Conservation (phyloP, 129 eudicot species). For the Heracleum sosnowskyi region DNA sequence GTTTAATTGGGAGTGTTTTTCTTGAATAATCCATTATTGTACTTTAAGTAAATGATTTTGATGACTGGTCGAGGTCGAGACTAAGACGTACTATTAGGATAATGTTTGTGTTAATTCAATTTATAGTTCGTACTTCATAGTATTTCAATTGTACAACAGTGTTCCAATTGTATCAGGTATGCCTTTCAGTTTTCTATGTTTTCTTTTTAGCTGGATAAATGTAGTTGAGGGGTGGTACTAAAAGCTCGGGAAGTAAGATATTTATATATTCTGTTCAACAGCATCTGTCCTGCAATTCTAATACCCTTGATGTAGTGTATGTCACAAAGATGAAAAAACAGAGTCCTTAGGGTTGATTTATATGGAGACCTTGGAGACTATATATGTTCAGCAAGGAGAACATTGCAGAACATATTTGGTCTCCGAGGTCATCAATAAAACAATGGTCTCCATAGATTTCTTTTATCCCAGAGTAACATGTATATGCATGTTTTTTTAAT, state of each 20-base stretch:
- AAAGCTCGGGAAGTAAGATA: not conserved
- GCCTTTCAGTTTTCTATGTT: not conserved
- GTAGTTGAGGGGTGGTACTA: not conserved
- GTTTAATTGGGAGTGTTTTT: too few relatives aligned
- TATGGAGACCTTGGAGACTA: too few relatives aligned
- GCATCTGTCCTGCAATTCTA: not conserved
- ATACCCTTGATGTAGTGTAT: not conserved
- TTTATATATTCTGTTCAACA: not conserved
- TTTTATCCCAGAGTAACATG: too few relatives aligned
- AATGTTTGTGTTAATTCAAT: not conserved
- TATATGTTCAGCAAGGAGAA: too few relatives aligned
- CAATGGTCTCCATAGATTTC: too few relatives aligned
- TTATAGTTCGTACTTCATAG: not conserved
- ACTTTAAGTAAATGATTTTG: not conserved
- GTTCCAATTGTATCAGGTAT: not conserved
- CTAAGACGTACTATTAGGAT: not conserved
- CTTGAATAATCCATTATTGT: too few relatives aligned
- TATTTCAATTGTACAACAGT: not conserved
- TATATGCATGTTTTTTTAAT: too few relatives aligned
- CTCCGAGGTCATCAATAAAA: too few relatives aligned
- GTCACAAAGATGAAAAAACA: not conserved
- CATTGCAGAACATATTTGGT: too few relatives aligned
- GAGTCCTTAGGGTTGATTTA: too few relatives aligned
- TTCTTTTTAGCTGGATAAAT: not conserved
- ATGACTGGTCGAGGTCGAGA: not conserved